A percentile compares a stretch with the other conserved stretches of the same genome.
Conservation (phyloP, 2,329 filamentous ascomycete species). For the Fusarium torulosum region DNA sequence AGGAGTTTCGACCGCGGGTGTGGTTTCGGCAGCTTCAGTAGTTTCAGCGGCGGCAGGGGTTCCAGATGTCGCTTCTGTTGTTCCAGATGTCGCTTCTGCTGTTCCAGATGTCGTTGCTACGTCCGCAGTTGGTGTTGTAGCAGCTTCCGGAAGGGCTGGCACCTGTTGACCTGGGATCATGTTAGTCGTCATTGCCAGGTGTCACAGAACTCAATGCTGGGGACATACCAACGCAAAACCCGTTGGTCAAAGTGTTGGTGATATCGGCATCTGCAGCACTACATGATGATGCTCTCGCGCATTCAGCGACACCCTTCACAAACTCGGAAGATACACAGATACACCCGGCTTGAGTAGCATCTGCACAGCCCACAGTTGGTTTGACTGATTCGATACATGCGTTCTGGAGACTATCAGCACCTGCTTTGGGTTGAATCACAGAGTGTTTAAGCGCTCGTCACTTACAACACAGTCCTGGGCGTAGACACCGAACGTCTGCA, state of each 20-base stretch:
- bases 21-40: conserved; percentile 17
- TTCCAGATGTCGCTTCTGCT: conserved; percentile 21
- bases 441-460: conserved; percentile 5
- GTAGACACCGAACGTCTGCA: conserved; percentile 44
- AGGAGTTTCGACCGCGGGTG: conserved; percentile 14
- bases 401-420: conserved; percentile 35
- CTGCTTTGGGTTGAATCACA: not conserved
- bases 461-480: conserved; percentile 52
- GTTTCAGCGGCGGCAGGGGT: conserved; percentile 15
- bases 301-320: conserved; percentile 56
- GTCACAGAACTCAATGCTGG: not conserved
- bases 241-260: conserved; percentile 28
- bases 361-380: conserved; percentile 42
- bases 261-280: conserved; percentile 43
- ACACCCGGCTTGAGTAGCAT: conserved; percentile 53
- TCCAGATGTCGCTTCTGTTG: conserved; percentile 24
- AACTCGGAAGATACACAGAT: conserved; percentile 56
- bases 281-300: conserved; percentile 49
- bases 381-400: conserved; percentile 30
- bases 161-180: conserved; percentile 25
- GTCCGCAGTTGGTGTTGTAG: conserved; percentile 18
- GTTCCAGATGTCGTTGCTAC: conserved; percentile 17
- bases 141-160: conserved; percentile 23
- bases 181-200: conserved; percentile 12
- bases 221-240: conserved; percentile 46